These are phyloP conservation scores for Blastocladiella emersonii DNA, from an alignment of 371 early-diverging fungal genomes.

Conservation along the genomic window DNA sequence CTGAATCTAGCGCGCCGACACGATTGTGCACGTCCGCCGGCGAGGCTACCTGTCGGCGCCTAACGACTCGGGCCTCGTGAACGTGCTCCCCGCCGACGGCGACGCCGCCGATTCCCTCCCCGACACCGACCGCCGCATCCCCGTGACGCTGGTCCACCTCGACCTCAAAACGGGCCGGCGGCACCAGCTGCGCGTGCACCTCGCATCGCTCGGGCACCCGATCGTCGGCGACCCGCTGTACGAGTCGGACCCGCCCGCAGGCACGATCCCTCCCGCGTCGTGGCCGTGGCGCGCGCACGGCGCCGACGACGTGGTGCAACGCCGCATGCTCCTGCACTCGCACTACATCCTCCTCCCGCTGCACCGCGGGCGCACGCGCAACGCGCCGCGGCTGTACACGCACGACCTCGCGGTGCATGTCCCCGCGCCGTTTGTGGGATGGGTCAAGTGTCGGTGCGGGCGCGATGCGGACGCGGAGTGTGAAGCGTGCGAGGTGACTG, in stretches of 20 bases:
- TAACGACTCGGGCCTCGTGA: conserved; percentile 6
- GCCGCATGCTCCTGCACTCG: conserved; percentile 3
- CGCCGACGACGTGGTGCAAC: neutral
- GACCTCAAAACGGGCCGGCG: conserved; percentile 46
- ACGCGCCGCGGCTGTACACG: neutral
- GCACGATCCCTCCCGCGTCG: neutral
- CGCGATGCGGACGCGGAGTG: no score
- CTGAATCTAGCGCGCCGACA: conserved; percentile 15
- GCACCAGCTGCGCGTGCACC: conserved; percentile 55
- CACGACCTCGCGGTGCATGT: neutral
- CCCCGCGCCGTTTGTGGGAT: neutral
- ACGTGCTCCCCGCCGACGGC: conserved; percentile 5
- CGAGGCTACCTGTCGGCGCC: conserved; percentile 15
- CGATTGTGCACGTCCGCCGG: conserved; percentile 15
- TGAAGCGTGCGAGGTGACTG: no score
- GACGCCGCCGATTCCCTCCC: neutral
- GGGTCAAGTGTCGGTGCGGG: neutral
- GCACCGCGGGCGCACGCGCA: neutral
- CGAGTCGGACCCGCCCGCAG: conserved; percentile 10
- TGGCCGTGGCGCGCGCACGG: neutral
- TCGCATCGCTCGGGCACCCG: conserved; percentile 41
- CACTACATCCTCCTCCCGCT: conserved; percentile 2
- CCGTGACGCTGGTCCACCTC: conserved; percentile 29
- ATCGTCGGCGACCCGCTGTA: conserved; percentile 44
- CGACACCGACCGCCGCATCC: neutral